These are phyloP conservation scores for Monilinia polystroma DNA, from an alignment of 2,329 filamentous ascomycete genomes.

Conservation along the genomic window DNA sequence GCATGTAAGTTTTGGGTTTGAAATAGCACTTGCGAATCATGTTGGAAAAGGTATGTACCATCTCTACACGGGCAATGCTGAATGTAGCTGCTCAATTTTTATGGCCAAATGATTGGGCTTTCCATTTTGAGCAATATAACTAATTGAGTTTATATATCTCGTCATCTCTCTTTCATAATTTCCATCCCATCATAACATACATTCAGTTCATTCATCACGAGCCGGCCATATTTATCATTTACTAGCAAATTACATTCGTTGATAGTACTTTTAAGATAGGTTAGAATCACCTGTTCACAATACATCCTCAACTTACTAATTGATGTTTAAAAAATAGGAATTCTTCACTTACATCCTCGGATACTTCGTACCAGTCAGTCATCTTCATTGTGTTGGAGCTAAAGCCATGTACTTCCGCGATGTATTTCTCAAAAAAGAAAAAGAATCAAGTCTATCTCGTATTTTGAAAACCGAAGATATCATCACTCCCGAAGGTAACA, in stretches of 20 bases:
- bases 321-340: neutral
- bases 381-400: neutral
- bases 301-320: neutral
- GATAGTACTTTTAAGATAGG: neutral
- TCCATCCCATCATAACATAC: neutral
- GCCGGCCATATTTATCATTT: neutral
- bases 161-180: neutral
- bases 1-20: neutral
- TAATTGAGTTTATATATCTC: neutral
- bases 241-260: neutral
- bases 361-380: neutral
- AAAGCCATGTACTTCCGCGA: neutral
- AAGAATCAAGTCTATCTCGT: neutral
- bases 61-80: neutral
- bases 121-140: neutral
- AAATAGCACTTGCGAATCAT: neutral
- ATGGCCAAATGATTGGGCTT: neutral
- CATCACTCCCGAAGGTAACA: neutral
- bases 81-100: neutral
- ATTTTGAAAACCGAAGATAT: neutral
- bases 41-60: neutral
- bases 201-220: neutral
- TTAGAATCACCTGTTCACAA: neutral
- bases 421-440: neutral
- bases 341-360: neutral